Conservation (phyloP, 2,329 filamentous ascomycete species). For the Colletotrichum sp. region DNA sequence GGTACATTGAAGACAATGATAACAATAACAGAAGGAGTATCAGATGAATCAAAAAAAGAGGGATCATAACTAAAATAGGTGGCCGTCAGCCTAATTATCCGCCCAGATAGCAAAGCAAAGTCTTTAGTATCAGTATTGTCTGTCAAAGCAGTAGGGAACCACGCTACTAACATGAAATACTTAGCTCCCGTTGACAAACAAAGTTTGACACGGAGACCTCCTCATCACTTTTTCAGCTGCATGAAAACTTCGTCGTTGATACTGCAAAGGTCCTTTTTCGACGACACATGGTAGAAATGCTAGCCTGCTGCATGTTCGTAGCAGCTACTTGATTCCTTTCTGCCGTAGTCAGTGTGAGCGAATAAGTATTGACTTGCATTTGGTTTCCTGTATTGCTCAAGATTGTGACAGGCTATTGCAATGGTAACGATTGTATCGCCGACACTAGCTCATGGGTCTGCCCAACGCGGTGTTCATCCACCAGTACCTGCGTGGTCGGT, state of each 20-base stretch:
- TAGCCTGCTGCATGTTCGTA: background rate
- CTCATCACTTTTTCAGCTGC: background rate
- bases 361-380: too few species aligned
- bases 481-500: background rate
- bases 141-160: background rate
- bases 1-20: too few species aligned
- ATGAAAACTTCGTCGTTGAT: background rate
- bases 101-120: background rate
- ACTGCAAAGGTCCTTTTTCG: background rate
- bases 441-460: background rate
- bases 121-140: background rate
- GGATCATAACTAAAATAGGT: too few species aligned
- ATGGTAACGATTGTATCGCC: background rate
- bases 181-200: background rate
- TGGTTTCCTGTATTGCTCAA: background rate
- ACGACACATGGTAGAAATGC: background rate
- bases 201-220: background rate
- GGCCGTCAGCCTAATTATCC: too few species aligned
- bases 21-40: too few species aligned
- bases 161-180: background rate
- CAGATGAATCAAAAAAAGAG: too few species aligned
- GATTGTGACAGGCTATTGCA: accelerated
- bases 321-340: background rate
- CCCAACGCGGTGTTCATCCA: background rate
- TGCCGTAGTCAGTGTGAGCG: accelerated